Evolutionary conservation across 176 grass and related monocot genomes (phyloP).

Genomic region (Panicum miliaceum): DNA sequence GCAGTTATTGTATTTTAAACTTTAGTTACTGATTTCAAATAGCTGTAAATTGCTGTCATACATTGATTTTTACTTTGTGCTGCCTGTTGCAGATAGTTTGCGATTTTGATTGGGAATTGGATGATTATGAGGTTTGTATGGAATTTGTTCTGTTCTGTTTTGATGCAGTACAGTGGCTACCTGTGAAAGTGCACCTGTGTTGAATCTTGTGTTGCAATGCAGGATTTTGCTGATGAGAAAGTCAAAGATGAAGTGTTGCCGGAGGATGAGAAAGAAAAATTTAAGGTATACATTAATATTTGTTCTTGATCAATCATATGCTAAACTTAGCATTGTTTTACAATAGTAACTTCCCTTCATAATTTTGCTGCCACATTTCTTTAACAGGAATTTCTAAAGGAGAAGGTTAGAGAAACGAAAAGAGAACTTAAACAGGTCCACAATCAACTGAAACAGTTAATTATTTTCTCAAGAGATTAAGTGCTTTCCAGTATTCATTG

Average conservation of each 20-base stretch:
- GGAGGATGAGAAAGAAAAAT: constrained; percentile 86
- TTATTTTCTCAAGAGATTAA: not conserved
- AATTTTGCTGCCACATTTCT: constrained; percentile 11
- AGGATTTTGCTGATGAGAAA: constrained; percentile 80
- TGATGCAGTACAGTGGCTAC: not conserved
- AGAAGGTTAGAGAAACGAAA: constrained; percentile 80
- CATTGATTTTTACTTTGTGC: constrained; percentile 18
- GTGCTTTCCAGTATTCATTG: constrained; percentile 2
- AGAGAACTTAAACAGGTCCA: constrained; percentile 68
- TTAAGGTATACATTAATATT: constrained; percentile 55
- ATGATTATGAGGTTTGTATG: constrained; percentile 71
- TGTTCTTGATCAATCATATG: not conserved
- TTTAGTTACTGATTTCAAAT: constrained; percentile 15
- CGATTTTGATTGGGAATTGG: constrained; percentile 84
- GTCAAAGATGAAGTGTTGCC: constrained; percentile 69
- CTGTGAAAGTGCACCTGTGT: constrained; percentile 23
- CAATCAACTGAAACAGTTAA: constrained; percentile 8
- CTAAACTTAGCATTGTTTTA: not conserved
- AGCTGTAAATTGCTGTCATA: constrained; percentile 17
- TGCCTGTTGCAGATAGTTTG: constrained; percentile 76
- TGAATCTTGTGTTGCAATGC: constrained; percentile 28
- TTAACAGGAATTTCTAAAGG: constrained; percentile 76
- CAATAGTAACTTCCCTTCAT: constrained; percentile 3
- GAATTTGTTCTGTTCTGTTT: constrained; percentile 6
- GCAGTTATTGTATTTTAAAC: not conserved